A percentile compares a stretch with the other conserved stretches of the same genome.
Evolutionary conservation across 139 green algal genomes (phyloP).

Genomic region (Haematococcus lacustris): DNA sequence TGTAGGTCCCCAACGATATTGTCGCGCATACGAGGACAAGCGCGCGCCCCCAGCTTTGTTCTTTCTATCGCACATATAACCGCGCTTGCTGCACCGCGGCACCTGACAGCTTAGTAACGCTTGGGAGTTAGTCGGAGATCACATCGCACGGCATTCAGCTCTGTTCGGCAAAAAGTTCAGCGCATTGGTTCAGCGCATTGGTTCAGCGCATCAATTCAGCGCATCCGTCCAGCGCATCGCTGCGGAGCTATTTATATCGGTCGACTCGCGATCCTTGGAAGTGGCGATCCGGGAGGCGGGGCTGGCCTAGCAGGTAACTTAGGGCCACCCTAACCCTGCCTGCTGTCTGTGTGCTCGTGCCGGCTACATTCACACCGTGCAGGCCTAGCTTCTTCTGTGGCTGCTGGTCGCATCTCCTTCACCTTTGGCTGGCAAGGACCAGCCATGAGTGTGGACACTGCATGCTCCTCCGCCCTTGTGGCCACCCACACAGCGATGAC

Average conservation of each 20-base stretch:
- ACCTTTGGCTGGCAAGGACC: slow-evolving; percentile 59
- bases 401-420: slow-evolving; percentile 70
- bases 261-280: neutral
- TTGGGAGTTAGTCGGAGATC: no score
- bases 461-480: slow-evolving; percentile 83
- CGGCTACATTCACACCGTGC: no score
- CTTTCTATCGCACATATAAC: no score
- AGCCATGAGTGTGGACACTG: slow-evolving; percentile 64
- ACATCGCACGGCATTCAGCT: no score
- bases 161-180: no score
- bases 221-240: slow-evolving; percentile 1
- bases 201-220: neutral
- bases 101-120: no score
- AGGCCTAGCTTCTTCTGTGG: slow-evolving; percentile 62
- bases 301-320: neutral
- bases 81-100: no score
- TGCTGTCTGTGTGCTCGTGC: slow-evolving; percentile 11
- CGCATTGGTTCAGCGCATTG: no score
- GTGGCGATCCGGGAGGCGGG: neutral
- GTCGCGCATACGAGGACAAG: no score
- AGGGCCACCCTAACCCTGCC: neutral
- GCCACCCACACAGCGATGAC: slow-evolving; percentile 41
- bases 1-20: no score
- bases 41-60: no score
- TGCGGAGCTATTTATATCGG: neutral